phyloP scores from a whole-genome alignment of 1,284 basidiomycete genomes.

The Rhodotorula sp. region DNA sequence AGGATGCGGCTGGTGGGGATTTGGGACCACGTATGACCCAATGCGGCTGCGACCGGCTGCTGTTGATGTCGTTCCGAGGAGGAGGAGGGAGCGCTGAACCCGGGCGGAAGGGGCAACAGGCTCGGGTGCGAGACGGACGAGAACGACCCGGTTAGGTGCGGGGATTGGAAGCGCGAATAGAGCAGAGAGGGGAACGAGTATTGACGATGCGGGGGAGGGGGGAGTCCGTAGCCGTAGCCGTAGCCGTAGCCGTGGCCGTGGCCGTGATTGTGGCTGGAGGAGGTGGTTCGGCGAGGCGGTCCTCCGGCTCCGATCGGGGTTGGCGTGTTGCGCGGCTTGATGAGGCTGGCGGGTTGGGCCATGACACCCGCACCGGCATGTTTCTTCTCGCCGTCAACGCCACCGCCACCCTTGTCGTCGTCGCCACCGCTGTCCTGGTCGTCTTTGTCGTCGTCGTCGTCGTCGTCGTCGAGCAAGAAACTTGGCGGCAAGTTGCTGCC shows the following conservation, averaged over 20 bases:
- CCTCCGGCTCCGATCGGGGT: neutral
- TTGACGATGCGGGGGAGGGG: slow-evolving; percentile 47
- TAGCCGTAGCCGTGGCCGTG: neutral
- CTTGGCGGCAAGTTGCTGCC: slow-evolving; percentile 31
- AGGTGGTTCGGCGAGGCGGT: neutral
- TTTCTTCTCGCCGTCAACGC: too few species aligned
- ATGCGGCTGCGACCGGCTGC: slow-evolving; percentile 68
- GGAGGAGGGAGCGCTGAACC: slow-evolving; percentile 53
- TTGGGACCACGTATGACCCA: slow-evolving; percentile 89
- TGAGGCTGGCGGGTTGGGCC: neutral
- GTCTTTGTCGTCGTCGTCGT: neutral
- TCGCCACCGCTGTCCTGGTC: slow-evolving; percentile 4
- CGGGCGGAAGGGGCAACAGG: slow-evolving; percentile 69
- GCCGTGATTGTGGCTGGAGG: slow-evolving; percentile 4
- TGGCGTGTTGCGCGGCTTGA: neutral
- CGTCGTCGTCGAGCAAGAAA: slow-evolving; percentile 4
- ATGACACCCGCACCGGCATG: too few species aligned
- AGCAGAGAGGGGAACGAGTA: slow-evolving; percentile 47
- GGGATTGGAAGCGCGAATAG: slow-evolving; percentile 67
- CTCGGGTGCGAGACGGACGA: slow-evolving; percentile 36
- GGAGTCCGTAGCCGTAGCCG: neutral
- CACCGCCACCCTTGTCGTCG: too few species aligned
- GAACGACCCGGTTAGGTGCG: slow-evolving; percentile 64
- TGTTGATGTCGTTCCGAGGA: neutral
- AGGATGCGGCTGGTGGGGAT: slow-evolving; percentile 79